Evolutionary conservation across 768 basidiomycete species (phyloP).

Genomic region (Pleurotus pulmonarius): DNA sequence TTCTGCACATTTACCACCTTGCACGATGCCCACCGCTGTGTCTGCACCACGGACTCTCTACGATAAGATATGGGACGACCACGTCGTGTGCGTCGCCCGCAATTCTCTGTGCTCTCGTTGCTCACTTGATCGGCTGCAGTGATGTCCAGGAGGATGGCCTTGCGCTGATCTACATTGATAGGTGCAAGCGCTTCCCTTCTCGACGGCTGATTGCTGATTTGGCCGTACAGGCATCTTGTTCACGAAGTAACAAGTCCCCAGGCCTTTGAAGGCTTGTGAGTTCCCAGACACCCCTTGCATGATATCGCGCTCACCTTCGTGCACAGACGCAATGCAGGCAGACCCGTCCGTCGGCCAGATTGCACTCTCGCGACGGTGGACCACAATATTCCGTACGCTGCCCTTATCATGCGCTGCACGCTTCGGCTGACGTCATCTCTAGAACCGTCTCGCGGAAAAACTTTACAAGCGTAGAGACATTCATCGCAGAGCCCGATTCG

Average conservation of each 20-base stretch:
- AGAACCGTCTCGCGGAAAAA: constrained; percentile 75
- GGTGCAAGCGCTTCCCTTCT: constrained; percentile 35
- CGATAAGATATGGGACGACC: constrained; percentile 98
- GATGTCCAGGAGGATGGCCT: constrained; percentile 72
- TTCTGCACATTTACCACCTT: background rate
- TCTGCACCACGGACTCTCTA: constrained; percentile 81
- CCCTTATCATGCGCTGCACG: background rate
- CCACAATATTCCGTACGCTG: constrained; percentile 79
- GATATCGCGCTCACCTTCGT: background rate
- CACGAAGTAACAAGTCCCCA: constrained; percentile 95
- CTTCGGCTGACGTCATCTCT: constrained; percentile 9
- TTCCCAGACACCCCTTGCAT: constrained; percentile 10
- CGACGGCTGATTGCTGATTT: background rate
- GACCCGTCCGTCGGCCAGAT: constrained; percentile 79
- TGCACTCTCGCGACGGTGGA: constrained; percentile 89
- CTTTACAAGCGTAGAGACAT: constrained; percentile 65
- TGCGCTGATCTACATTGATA: constrained; percentile 80
- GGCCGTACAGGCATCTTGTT: constrained; percentile 48
- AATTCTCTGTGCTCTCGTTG: constrained; percentile 8
- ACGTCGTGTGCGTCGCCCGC: constrained; percentile 68
- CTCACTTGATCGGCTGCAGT: constrained; percentile 31
- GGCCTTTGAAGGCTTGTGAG: constrained; percentile 84
- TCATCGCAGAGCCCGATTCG: constrained; percentile 83
- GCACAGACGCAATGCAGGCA: constrained; percentile 63
- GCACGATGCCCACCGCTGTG: constrained; percentile 36